Percentiles rank a stretch among this genome's conserved stretches.
phyloP scores from a whole-genome alignment of 148 eudicot genomes.

The Rhododendron ovatum region DNA sequence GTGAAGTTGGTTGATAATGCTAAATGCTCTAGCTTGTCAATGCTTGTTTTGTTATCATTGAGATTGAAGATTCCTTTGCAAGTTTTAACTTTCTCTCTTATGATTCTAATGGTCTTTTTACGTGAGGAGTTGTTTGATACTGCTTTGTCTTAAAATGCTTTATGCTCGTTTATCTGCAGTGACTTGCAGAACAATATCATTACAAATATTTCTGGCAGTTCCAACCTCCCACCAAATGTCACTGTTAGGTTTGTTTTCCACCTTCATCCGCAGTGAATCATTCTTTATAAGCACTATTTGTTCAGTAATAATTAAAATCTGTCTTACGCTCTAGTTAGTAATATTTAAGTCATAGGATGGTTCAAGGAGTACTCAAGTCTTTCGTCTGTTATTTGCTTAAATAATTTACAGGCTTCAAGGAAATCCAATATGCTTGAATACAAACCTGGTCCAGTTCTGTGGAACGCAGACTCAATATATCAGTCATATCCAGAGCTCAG shows the following conservation, averaged over 20 bases:
- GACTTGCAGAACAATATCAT: conserved; percentile 56
- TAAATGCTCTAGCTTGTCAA: not conserved
- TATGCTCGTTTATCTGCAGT: conserved; percentile 33
- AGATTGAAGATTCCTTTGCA: not conserved
- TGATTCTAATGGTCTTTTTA: not conserved
- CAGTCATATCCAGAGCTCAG: conserved; percentile 17
- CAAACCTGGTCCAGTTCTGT: conserved; percentile 47
- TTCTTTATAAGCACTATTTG: not conserved
- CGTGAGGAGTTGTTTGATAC: not conserved
- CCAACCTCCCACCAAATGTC: conserved; percentile 47
- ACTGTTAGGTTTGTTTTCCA: conserved; percentile 46
- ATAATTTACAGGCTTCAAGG: conserved; percentile 54
- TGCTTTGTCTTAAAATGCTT: not conserved
- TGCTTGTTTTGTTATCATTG: not conserved
- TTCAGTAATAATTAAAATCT: not conserved
- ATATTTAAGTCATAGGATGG: not conserved
- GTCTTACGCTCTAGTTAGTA: not conserved
- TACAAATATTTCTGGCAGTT: conserved; percentile 43
- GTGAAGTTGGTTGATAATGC: conserved; percentile 1
- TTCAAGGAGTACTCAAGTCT: not conserved
- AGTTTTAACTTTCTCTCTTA: conserved; percentile 1
- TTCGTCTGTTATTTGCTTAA: conserved; percentile 1
- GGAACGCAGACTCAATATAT: conserved; percentile 34
- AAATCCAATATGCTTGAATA: conserved; percentile 59
- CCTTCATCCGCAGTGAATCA: not conserved